Conservation (phyloP, 2,329 filamentous ascomycete genomes). For the Cladophialophora bantiana region DNA sequence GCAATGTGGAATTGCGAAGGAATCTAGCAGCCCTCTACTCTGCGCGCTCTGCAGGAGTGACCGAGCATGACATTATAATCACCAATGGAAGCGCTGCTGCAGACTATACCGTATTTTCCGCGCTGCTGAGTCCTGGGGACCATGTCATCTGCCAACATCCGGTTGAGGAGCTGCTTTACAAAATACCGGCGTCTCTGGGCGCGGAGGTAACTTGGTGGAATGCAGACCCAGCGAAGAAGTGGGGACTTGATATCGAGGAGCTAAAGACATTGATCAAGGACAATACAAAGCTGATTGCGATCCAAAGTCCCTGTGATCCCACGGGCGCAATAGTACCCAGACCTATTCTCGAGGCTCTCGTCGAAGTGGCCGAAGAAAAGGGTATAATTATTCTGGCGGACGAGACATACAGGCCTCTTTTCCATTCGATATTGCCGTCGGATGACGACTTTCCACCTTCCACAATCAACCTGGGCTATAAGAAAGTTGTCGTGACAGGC, state of each 20-base stretch:
- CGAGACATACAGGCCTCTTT: slow-evolving; percentile 85
- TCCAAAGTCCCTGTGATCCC: slow-evolving; percentile 84
- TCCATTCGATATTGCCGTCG: slow-evolving; percentile 69
- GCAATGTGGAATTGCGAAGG: slow-evolving; percentile 40
- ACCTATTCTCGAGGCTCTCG: slow-evolving; percentile 65
- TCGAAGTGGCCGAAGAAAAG: slow-evolving; percentile 67
- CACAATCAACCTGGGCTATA: slow-evolving; percentile 73
- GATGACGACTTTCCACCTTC: slow-evolving; percentile 69
- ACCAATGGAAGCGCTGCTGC: slow-evolving; percentile 82
- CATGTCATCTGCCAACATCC: slow-evolving; percentile 88
- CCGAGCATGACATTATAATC: slow-evolving; percentile 72
- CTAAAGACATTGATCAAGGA: slow-evolving; percentile 65
- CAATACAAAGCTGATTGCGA: slow-evolving; percentile 64
- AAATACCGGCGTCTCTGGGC: slow-evolving; percentile 75
- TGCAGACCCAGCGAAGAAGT: slow-evolving; percentile 68
- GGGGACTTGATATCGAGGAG: slow-evolving; percentile 70
- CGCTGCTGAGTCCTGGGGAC: slow-evolving; percentile 74
- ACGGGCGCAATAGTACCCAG: slow-evolving; percentile 74
- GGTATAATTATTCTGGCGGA: slow-evolving; percentile 74
- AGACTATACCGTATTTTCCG: slow-evolving; percentile 82
- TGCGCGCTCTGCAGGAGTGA: slow-evolving; percentile 59
- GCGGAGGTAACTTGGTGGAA: slow-evolving; percentile 81
- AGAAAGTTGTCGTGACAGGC: slow-evolving; percentile 74
- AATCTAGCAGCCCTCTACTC: slow-evolving; percentile 45
- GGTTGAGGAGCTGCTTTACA: slow-evolving; percentile 84